Base-by-base conservation (phyloP, 306 rosid genomes). In the Gleditsia sinensis region DNA sequence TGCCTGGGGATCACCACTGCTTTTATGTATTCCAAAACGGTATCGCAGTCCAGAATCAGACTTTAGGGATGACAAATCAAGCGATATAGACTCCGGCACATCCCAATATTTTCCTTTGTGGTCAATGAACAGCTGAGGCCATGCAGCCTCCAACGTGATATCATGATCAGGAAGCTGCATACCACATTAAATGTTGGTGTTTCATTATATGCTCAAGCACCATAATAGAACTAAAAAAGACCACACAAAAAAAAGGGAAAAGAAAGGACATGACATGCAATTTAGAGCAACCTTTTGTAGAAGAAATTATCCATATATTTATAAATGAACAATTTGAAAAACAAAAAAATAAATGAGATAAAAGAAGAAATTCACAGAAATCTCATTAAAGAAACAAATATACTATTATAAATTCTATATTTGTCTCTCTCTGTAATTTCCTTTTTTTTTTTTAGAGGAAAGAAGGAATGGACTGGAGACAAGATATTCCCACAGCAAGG, bases 21-120 rank as follows among this genome's bases (percentile, higher is more conserved):
- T 91, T 80, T 80, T 86, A 76, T 91, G 98, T 59, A 91, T 46
- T 72, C 98, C 98, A 60, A 88, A 4, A 45, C 82, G 92, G 82
- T 91, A 94, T 1, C 97, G 89, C 65, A 94, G 70, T 51, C 98
- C 98, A 63, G 85, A 78, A 33, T 76, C 68, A 23, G 91, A 80
- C 79, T 74, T 54, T 60, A 88, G 84, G 66, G 98, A 89, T 34
- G 86, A 81, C 27, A 94, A 75, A 85, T 91, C 91, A 74, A 91
- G 76, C 48, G 97, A 91, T 74, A 89, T 49, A 64, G 96, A 86
- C 82, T 85, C 88, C 0, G 97, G 94, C 16, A 94, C 97, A 48
- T 91, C 92, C 98, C 97, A 91, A 77, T 91, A 91, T 80, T 72
- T 85, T 75, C 97, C 98, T 67, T 91, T 91, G 82, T 85, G 96